These are phyloP conservation scores for Neocatenulostroma microsporum DNA, from an alignment of 2,329 filamentous ascomycete genomes.

Conservation along the genomic window DNA sequence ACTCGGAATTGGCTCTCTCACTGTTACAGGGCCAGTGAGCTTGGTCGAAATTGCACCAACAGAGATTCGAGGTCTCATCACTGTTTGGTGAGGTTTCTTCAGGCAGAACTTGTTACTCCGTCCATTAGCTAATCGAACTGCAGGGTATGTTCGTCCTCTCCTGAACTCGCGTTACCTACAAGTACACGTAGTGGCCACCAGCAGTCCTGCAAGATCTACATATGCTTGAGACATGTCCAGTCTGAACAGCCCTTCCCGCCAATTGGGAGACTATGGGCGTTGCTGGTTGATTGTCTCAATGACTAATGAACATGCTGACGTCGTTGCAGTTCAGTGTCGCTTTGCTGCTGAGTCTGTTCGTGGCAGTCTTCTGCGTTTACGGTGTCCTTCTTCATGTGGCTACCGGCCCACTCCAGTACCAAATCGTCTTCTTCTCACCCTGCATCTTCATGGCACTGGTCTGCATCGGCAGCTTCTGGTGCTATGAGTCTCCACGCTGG, in stretches of 20 bases:
- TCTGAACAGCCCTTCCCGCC: too few relatives aligned
- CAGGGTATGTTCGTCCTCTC: too few relatives aligned
- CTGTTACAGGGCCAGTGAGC: conserved; percentile 32
- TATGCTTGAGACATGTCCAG: too few relatives aligned
- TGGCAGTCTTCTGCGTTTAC: conserved; percentile 31
- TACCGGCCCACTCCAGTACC: conserved; percentile 27
- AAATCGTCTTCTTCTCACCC: conserved; percentile 27
- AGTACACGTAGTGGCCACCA: too few relatives aligned
- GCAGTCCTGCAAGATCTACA: too few relatives aligned
- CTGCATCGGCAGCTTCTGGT: conserved; percentile 26
- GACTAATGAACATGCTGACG: too few relatives aligned
- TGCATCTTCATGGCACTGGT: conserved; percentile 25
- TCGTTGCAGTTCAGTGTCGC: conserved; percentile 26
- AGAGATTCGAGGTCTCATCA: conserved; percentile 34
- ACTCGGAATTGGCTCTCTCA: conserved; percentile 34
- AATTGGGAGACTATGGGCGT: too few relatives aligned
- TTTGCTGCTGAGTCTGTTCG: conserved; percentile 30
- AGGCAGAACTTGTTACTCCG: not conserved
- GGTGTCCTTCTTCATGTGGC: conserved; percentile 29
- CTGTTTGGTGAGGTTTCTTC: conserved; percentile 33
- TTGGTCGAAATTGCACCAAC: conserved; percentile 36
- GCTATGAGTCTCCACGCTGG: conserved; percentile 32
- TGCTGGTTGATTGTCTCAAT: too few relatives aligned
- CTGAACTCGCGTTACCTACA: too few relatives aligned
- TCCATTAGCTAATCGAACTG: too few relatives aligned